Evolutionary conservation across 2,329 filamentous ascomycete species (phyloP).

Genomic region (Colletotrichum higginsianum): DNA sequence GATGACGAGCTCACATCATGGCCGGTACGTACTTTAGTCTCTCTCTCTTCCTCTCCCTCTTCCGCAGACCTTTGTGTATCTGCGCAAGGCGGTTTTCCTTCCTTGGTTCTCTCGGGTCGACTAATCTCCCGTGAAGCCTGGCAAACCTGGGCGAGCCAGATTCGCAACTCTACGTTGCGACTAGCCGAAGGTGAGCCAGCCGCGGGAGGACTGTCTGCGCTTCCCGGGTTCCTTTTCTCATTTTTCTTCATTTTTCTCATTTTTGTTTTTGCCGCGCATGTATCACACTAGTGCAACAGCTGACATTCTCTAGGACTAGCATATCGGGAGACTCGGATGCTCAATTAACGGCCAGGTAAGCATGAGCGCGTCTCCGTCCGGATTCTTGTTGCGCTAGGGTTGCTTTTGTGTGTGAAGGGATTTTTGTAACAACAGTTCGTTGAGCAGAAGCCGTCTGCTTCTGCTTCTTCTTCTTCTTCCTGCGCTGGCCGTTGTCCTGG

Average conservation of each 20-base stretch:
- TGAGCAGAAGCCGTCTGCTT: background rate
- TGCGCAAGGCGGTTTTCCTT: background rate
- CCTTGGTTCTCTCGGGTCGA: background rate
- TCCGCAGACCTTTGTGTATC: background rate
- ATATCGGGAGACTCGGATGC: constrained; percentile 37
- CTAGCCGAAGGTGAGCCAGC: constrained; percentile 22
- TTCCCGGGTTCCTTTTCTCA: too few relatives aligned
- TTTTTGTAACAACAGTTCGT: background rate
- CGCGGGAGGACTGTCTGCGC: background rate
- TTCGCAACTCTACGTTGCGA: constrained; percentile 18
- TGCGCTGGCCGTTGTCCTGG: background rate
- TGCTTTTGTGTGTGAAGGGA: background rate
- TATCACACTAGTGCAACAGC: background rate
- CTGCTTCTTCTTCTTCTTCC: background rate
- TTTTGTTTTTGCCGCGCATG: background rate
- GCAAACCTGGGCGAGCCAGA: constrained; percentile 24
- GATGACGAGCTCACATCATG: constrained; percentile 45
- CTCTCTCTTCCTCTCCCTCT: background rate
- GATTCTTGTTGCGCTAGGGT: background rate
- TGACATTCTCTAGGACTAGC: constrained; percentile 21
- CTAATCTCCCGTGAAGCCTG: constrained; percentile 23
- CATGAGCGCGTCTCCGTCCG: background rate
- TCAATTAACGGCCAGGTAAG: constrained; percentile 45
- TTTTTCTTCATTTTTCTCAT: too few relatives aligned
- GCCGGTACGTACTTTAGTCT: constrained; percentile 44